Base-by-base conservation (phyloP, 1,284 basidiomycete species). In the Albatrellus sp. region DNA sequence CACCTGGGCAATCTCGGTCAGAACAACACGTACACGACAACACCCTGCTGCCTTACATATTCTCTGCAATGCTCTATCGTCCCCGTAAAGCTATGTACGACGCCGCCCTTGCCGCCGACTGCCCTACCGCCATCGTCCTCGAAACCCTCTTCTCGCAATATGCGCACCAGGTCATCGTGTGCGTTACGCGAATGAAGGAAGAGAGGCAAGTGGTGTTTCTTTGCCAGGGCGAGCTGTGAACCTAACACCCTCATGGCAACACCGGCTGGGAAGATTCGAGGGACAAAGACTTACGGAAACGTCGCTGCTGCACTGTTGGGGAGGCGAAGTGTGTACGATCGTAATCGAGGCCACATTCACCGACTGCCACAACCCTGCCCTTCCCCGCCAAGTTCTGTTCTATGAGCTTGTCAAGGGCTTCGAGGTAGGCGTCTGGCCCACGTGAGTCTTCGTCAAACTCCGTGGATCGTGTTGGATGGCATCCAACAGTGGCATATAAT, bases 271-370 rank as follows among this genome's bases (percentile, higher is more conserved):
- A 10, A 9, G 19, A 16, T 13, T 30, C n/a, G 10, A 13, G 9
- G 10, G 34, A 40, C 37, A n/a, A 30, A 44, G 38, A 42, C 70
- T 48, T 54, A 60, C 84, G 77, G 58, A 94, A 90, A 56, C 84
- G 68, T 39, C 61, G 71, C 49, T 72, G 66, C 59, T 92, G 90
- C 2, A 73, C 69, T 16, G 80, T 77, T 17, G 65, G 65, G 1
- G 72, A 55, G 4, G 86, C 74, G 58, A 87, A 86, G 53, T 83
- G 78, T 0, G 82, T 70, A 12, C 90, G 70, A 57, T 93, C 90
- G 54, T 92, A 92, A 60, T 94, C 90, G 32, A 93, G 64, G 9
- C 90, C 90, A 52, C 90, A 89, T 64, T 93, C 90, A 13, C 90
- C 90, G 1, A 93, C 63, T 0, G 87, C 86, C 7, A 90, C 79